Base-by-base conservation (phyloP, 257 asterid species). In the Penstemon barbatus region DNA sequence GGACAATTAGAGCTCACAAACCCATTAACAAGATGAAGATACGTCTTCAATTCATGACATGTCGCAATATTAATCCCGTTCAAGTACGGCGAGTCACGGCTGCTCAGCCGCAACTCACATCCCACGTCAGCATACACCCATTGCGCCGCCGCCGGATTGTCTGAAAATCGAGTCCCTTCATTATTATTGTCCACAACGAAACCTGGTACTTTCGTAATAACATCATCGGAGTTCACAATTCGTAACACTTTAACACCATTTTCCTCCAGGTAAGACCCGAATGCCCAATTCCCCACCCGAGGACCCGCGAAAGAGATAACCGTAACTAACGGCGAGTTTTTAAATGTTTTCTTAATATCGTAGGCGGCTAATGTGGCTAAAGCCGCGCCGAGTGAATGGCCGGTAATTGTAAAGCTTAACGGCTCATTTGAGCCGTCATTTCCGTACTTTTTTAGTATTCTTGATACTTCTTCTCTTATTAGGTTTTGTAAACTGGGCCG, bases 61-160 rank as follows among this genome's bases (percentile, higher is more conserved):
- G 91, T 65, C 10, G 93, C 97, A 3, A 91, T 72, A 55, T 79
- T 71, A 44, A 78, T 60, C 3, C 79, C 72, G 49, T 76, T 80
- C 3, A 83, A 55, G 46, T 78, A 48, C 7, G 95, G 89, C 13
- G 90, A 86, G 68, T 82, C 88, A 0, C 96, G 85, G 86, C 96
- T 91, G 63, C 96, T 90, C 56, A 94, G 84, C 75, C 96, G 85
- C 25, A 94, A 91, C 75, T 94, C 99, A 67, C 97, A 84, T 1
- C 99, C 99, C 5, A 94, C 92, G 65, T 94, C 97, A 3, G 97
- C 99, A 70, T 94, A 94, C 19, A 85, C 95, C 96, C 93, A 88
- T 74, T 81, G 92, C 4, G 71, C 80, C 11, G 63, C 67, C 61
- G 68, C 73, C 44, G 62, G 55, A 41, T 63, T 8, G 19, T 42